Evolutionary conservation across 495 filamentous ascomycete genomes (phyloP), one percentile per base, ranked within the genome.

Genomic region (Aspergillus saccharolyticus): DNA sequence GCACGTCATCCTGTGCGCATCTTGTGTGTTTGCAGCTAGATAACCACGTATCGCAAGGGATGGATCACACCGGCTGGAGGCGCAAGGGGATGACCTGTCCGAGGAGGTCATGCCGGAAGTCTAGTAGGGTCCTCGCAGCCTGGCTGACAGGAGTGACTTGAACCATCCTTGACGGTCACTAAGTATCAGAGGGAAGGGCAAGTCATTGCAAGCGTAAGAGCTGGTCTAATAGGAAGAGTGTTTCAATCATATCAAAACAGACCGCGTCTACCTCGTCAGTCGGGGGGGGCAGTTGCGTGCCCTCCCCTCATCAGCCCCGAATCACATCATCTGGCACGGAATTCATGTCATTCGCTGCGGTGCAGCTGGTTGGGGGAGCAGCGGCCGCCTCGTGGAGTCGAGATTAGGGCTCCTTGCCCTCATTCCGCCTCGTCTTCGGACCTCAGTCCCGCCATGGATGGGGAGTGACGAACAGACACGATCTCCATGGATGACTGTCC

Each of bases 1-100:
- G 70, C 70, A 72, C 70, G 70, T 63, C 67, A 72, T 72, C 60
- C 53, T 22, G 57, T 63, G 56, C 57, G 52, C 58, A 59, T 61
- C 59, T 70, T 67, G 62, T 59, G 62, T 64, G 54, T 66, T 55
- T 48, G 17, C 53, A 42, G 42, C 47, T 55, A n/a, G 39, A 52
- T 51, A 57, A 43, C 42, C 1, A 28, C 42, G 42, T 49, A 45
- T 44, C 30, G 22, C 46, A 30, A 9, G 24, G 46, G 45, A n/a
- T 22, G 42, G 30, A 47, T 42, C 18, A 21, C 33, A 39, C 7
- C 2, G 33, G 6, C 5, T 12, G 10, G 33, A 39, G 12, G 33
- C 14, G 33, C 33, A 12, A 9, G 12, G 33, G 33, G 14, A 39
- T 39, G 33, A 39, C 33, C 33, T 39, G 33, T 39, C 33, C 5